Evolutionary conservation across 805 yeast genomes (phyloP), one percentile per base, ranked within the genome.

Genomic region (Priceomyces carsonii): DNA sequence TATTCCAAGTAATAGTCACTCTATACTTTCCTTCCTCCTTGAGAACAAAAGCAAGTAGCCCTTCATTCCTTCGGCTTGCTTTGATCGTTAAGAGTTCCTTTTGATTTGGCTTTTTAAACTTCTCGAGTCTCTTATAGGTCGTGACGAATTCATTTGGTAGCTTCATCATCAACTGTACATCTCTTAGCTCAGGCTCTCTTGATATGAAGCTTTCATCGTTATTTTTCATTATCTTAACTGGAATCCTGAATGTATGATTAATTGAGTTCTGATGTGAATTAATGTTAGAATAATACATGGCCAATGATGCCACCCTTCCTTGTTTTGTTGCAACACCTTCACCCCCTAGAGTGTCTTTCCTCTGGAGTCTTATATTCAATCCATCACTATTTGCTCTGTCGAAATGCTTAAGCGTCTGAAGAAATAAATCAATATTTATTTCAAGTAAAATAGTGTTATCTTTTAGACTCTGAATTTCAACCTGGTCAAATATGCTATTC

Each of bases 181-280:
- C 62, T 28, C 68, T 66, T 29, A 81, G 59, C 47, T 71, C 75
- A 0, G 96, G 96, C 50, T 85, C 93, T 27, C 45, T 44, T 13
- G 68, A 62, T 7, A 78, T 63, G 32, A 70, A 51, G 9, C 70
- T 69, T 37, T 77, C 80, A 40, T 74, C 78, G 10, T 69, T 73
- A 42, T 66, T 69, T 39, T 79, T 73, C 37, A 85, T 50, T 26
- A 85, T 63, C 45, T 80, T 66, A 1, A 85, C 85, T 0, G 95
- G 91, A 13, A 90, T 75, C 33, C 79, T 77, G 48, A 81, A 79
- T 6, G 85, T 73, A 49, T 83, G 88, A 41, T 74, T 72, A 12
- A 85, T 69, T 3, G 75, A 61, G 16, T 73, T 69, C 7, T 71
- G 35, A 57, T 54, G 33, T 55, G 53, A 22, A 55, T 63, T 48